Evolutionary conservation across 2,329 filamentous ascomycete species (phyloP), one percentile per base, ranked within the genome.

Genomic region (Fusarium transvaalense): DNA sequence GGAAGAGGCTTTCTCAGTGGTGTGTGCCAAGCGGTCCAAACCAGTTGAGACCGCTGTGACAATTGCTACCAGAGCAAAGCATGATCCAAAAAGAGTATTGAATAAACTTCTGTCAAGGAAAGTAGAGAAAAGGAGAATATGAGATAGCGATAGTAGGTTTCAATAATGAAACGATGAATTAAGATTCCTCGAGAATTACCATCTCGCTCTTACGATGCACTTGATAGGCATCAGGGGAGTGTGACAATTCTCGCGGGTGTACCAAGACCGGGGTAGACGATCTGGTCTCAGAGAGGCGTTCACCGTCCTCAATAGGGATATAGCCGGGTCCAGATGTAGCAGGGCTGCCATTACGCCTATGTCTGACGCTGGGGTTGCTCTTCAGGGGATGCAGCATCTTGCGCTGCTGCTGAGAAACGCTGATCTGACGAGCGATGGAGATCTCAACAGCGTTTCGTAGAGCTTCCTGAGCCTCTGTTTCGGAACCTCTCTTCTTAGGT

Each of bases 341-440:
- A 23, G 66, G 66, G 45, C 60, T 69, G 23, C 64, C 58, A 38
- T 75, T 64, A 5, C 58, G 56, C 41, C 56, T 68, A 17, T 56
- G 67, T 32, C 69, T 66, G 48, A 74, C 65, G 61, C 71, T 73
- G 27, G 58, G 73, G 52, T 69, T 76, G 23, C 78, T 79, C 71
- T 84, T 81, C 38, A 88, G 77, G 14, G 87, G 86, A n/a, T 85
- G 82, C 19, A 91, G 78, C 65, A 90, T 78, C 72, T 85, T 84
- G 19, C 86, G 82, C 76, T 91, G 89, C 76, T 88, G 83, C 14
- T 85, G 80, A 14, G 88, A 90, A 27, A 91, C 81, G 68, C 86
- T 90, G 68, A 92, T 90, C 75, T 91, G 89, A 2, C 90, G 82
- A 1, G 89, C 89, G 69, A 92, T 91, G 3, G 88, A 91, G 45